Conservation (phyloP, 2,329 filamentous ascomycete genomes). For the Pseudogymnoascus sp. region DNA sequence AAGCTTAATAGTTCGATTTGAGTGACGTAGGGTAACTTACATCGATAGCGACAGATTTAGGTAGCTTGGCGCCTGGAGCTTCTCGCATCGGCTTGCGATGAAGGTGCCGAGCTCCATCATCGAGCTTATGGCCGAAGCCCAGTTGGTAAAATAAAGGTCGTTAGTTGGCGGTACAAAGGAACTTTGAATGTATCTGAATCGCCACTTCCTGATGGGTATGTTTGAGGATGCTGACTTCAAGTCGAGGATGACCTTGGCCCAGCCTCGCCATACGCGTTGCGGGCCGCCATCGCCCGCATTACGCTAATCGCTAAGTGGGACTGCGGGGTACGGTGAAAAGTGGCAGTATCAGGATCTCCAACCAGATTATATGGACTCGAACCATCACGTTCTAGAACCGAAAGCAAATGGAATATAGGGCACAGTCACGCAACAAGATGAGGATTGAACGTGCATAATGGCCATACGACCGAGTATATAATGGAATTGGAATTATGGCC, state of each 20-base stretch:
- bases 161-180: not conserved
- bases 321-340: conserved; percentile 7
- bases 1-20: not conserved
- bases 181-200: not conserved
- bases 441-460: not conserved
- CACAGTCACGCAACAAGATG: not conserved
- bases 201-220: not conserved
- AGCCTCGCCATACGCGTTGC: not conserved
- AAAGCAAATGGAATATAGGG: not conserved
- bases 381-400: not conserved
- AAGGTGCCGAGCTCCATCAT: conserved; percentile 21
- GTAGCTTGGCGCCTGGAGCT: conserved; percentile 43
- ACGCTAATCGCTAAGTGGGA: not conserved
- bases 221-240: not conserved
- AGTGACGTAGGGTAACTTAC: conserved; percentile 30
- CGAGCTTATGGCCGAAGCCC: not conserved
- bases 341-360: conserved; percentile 3
- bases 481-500: not conserved
- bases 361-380: not conserved
- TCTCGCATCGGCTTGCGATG: conserved; percentile 36
- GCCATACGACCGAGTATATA: not conserved
- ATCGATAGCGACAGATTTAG: conserved; percentile 47
- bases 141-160: too few relatives aligned
- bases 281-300: conserved; percentile 1
- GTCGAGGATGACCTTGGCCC: not conserved